Evolutionary conservation across 306 rosid species (phyloP).

Genomic region (Quercus mongolica): DNA sequence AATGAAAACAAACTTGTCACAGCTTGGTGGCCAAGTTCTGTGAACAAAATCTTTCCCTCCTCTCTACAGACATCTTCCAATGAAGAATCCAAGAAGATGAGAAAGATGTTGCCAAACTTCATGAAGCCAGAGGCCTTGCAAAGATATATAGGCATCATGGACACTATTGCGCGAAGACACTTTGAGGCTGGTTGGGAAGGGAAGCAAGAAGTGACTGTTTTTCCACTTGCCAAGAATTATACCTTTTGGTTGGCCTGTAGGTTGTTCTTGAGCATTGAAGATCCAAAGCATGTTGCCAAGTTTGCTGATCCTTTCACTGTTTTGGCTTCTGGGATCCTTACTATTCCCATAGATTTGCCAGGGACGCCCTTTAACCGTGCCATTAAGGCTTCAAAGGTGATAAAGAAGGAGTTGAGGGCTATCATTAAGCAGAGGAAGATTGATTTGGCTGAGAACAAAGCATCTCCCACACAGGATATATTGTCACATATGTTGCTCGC

Average conservation of each 20-base stretch:
- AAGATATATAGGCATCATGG: conserved; percentile 9
- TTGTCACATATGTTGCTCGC: neutral
- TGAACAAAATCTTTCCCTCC: conserved; percentile 12
- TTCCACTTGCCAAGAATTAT: neutral
- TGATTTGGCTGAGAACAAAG: neutral
- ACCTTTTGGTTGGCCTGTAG: neutral
- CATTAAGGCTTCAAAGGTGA: neutral
- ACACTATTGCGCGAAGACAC: neutral
- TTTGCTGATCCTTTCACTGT: neutral
- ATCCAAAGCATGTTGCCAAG: neutral
- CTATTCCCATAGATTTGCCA: conserved; percentile 3
- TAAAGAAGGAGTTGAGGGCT: neutral
- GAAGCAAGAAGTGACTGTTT: neutral
- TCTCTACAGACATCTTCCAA: neutral
- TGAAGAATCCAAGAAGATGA: neutral
- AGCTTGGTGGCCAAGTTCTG: conserved; percentile 14
- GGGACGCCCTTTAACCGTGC: neutral
- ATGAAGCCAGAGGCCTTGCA: conserved; percentile 13
- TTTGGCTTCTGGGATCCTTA: conserved; percentile 1
- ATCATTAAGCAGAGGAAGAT: conserved; percentile 5
- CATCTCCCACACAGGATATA: conserved; percentile 2
- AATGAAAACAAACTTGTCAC: conserved; percentile 3
- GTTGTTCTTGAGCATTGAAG: conserved; percentile 5
- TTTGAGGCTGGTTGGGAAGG: conserved; percentile 1
- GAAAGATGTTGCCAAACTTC: neutral